phyloP scores from a whole-genome alignment of 805 yeast species.

The Lipomyces sp. region DNA sequence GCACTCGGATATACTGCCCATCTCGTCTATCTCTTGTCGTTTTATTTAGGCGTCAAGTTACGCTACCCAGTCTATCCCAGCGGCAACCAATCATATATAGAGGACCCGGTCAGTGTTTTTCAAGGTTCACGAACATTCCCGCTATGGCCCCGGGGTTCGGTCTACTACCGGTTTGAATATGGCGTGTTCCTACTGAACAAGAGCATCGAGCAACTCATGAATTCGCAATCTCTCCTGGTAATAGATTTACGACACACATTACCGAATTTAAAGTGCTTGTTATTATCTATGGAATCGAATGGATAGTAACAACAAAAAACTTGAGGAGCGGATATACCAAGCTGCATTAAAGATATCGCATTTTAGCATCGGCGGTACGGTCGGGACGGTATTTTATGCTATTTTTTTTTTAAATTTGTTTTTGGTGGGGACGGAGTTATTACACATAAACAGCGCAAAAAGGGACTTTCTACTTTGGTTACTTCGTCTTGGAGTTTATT shows the following conservation, averaged over 20 bases:
- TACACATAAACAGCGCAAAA: neutral
- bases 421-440: neutral
- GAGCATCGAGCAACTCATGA: constrained; percentile 54
- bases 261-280: constrained; percentile 38
- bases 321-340: neutral
- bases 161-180: constrained; percentile 55
- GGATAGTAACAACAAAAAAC: constrained; percentile 11
- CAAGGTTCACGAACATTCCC: constrained; percentile 53
- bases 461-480: neutral
- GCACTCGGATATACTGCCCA: constrained; percentile 56
- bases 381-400: neutral
- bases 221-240: constrained; percentile 38
- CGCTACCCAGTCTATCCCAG: constrained; percentile 56
- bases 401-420: neutral
- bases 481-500: neutral
- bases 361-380: neutral
- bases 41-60: constrained; percentile 52
- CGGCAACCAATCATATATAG: constrained; percentile 56
- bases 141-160: constrained; percentile 54
- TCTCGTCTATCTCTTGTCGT: constrained; percentile 49
- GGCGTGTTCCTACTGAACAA: constrained; percentile 54
- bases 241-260: constrained; percentile 38
- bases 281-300: constrained; percentile 32
- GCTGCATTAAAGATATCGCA: neutral
- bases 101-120: constrained; percentile 54